phyloP scores from a whole-genome alignment of 75 land plant genomes.

The Isoetes taiwanensis region DNA sequence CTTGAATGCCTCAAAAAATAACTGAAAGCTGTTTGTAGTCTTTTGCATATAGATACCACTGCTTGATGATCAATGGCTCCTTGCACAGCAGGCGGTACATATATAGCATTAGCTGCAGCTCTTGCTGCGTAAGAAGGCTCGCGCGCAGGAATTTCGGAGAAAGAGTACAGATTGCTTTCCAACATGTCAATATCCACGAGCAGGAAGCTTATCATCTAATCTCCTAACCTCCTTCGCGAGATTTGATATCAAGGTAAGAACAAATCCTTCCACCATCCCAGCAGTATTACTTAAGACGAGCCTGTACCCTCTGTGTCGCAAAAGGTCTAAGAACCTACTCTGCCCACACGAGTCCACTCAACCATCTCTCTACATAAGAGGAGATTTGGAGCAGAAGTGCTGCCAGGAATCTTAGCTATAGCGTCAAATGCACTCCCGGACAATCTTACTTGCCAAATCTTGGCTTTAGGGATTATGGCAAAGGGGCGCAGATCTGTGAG shows the following conservation, averaged over 20 bases:
- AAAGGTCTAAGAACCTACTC: constrained; percentile 55
- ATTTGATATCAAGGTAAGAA: constrained; percentile 36
- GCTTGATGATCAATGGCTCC: constrained; percentile 65
- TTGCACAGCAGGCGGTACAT: constrained; percentile 72
- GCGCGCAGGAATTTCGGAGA: constrained; percentile 56
- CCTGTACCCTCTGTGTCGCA: constrained; percentile 54
- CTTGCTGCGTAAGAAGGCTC: constrained; percentile 63
- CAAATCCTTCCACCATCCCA: constrained; percentile 56
- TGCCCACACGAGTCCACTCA: constrained; percentile 65
- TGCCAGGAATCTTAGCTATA: constrained; percentile 61
- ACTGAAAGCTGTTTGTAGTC: constrained; percentile 60
- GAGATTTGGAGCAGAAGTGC: constrained; percentile 47
- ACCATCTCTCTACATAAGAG: constrained; percentile 56
- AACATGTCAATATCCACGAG: constrained; percentile 57
- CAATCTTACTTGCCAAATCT: constrained; percentile 54
- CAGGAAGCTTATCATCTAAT: constrained; percentile 54
- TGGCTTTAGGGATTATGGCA: constrained; percentile 44
- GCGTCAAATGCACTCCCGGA: constrained; percentile 58
- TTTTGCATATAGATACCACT: constrained; percentile 61
- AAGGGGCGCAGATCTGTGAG: constrained; percentile 46
- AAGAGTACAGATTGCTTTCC: constrained; percentile 60
- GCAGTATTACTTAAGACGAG: constrained; percentile 48
- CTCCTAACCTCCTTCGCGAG: constrained; percentile 49
- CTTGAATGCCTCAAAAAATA: constrained; percentile 72
- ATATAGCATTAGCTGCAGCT: constrained; percentile 71